phyloP scores from a whole-genome alignment of 176 grass and related monocot genomes.

The Echinochloa phyllopogon region DNA sequence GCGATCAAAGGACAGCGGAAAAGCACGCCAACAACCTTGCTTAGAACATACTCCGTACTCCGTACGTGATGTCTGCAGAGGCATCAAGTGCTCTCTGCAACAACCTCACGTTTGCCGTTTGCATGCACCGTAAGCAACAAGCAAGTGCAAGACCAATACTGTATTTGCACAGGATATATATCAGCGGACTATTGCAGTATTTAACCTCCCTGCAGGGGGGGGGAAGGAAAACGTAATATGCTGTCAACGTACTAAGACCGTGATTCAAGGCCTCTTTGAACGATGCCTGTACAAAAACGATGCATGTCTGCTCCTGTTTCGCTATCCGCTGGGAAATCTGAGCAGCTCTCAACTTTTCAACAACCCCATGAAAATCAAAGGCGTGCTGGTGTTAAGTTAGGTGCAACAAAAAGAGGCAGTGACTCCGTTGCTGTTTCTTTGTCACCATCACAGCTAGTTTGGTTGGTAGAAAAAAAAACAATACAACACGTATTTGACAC shows the following conservation, averaged over 20 bases:
- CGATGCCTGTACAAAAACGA: not conserved
- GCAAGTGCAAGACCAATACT: too few relatives aligned
- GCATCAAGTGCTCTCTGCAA: slow-evolving; percentile 1
- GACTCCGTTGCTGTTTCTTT: slow-evolving; percentile 7
- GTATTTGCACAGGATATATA: too few relatives aligned
- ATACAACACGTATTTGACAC: not conserved
- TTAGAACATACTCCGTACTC: not conserved
- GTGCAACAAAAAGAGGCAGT: slow-evolving; percentile 7
- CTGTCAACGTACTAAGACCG: too few relatives aligned
- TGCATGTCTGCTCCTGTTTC: not conserved
- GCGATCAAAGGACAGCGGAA: too few relatives aligned
- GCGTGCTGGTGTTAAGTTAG: slow-evolving; percentile 3
- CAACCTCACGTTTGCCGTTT: not conserved
- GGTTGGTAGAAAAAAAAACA: slow-evolving; percentile 12
- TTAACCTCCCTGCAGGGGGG: too few relatives aligned
- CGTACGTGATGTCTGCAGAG: not conserved
- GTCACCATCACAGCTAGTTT: slow-evolving; percentile 18
- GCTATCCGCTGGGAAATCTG: slow-evolving; percentile 8
- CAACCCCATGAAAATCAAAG: not conserved
- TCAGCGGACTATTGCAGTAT: too few relatives aligned
- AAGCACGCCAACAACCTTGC: not conserved
- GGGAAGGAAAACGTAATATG: too few relatives aligned
- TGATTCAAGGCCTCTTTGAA: too few relatives aligned
- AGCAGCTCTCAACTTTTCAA: not conserved
- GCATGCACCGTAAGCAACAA: too few relatives aligned